Percentiles rank a stretch among this genome's conserved stretches.
phyloP scores from a whole-genome alignment of 1,139 yeast species.

The Komagataea norvegica region DNA sequence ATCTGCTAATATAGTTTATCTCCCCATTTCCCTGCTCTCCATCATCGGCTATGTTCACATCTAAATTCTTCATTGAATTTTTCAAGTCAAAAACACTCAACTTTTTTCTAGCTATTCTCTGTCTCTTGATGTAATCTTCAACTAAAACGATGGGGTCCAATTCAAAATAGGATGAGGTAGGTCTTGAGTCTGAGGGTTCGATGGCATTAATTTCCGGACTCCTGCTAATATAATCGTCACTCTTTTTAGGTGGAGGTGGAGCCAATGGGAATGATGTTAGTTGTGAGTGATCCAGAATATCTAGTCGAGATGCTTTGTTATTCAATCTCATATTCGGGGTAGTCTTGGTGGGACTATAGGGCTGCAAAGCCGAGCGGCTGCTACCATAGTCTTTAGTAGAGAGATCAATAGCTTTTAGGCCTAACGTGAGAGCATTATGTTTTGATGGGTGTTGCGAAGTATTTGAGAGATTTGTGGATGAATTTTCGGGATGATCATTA shows the following conservation, averaged over 20 bases:
- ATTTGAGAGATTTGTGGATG: neutral
- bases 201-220: constrained; percentile 23
- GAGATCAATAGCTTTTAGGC: too few species aligned
- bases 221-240: constrained; percentile 23
- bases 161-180: constrained; percentile 15
- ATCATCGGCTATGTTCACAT: neutral
- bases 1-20: constrained; percentile 3
- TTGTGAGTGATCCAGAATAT: constrained; percentile 54
- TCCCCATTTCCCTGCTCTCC: neutral
- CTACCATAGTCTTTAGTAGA: too few species aligned
- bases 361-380: too few species aligned
- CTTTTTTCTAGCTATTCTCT: constrained; percentile 18
- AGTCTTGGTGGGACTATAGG: too few species aligned
- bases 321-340: constrained; percentile 13
- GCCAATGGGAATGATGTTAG: constrained; percentile 66
- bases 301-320: constrained; percentile 46
- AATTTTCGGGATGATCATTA: too few species aligned
- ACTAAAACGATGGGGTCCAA: constrained; percentile 48
- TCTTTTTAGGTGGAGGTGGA: constrained; percentile 39
- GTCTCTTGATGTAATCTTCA: constrained; percentile 43
- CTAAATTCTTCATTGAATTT: constrained; percentile 15
- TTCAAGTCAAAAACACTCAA: constrained; percentile 28
- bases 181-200: constrained; percentile 9
- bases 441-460: neutral
- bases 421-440: neutral